Base-by-base conservation (phyloP, 2,329 filamentous ascomycete species). In the Domatiomyces globalis region DNA sequence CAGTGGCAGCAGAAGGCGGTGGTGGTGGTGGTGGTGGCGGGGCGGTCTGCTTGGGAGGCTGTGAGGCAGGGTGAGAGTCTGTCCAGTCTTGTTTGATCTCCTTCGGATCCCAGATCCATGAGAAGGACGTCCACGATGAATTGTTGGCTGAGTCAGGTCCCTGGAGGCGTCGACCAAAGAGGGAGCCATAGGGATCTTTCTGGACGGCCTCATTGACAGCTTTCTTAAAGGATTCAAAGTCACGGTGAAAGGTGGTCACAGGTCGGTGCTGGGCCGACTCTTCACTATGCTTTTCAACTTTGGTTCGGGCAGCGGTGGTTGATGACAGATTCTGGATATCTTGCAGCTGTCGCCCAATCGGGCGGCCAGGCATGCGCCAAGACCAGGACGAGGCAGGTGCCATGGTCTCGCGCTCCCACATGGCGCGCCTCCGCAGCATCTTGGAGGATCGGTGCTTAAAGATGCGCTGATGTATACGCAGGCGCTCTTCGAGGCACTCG, bases 121-220 rank as follows among this genome's bases (percentile, higher is more conserved):
- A 65, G 43, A 67, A 61, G 2, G 62, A 61, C 12, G 62, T 60
- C 56, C 64, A 65, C 1, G 57, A 54, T 2, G 57, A 55, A 36
- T 56, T 56, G 45, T 54, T 56, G 22, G 46, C 36, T 15, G 56
- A 53, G 4, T 50, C 52, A 6, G 55, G 56, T 27, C 54, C 57
- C 29, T 51, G 55, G 46, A 65, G 55, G 39, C 64, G 61, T 46
- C 61, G 63, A 12, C 69, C 69, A 56, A 72, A 72, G 2, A 71
- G 45, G 27, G 64, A 65, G n/a, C 57, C 57, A 53, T 67, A 69
- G 5, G 70, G 68, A 58, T 71, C 67, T 22, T 56, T 58, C 29
- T 66, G 62, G 17, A 71, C 61, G 20, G 60, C 57, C 15, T 55
- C 56, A 39, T 68, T 63, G 18, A 71, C 60, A 15, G 59, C 57